phyloP scores from a whole-genome alignment of 768 basidiomycete genomes.

The Fomitopsis serialis region DNA sequence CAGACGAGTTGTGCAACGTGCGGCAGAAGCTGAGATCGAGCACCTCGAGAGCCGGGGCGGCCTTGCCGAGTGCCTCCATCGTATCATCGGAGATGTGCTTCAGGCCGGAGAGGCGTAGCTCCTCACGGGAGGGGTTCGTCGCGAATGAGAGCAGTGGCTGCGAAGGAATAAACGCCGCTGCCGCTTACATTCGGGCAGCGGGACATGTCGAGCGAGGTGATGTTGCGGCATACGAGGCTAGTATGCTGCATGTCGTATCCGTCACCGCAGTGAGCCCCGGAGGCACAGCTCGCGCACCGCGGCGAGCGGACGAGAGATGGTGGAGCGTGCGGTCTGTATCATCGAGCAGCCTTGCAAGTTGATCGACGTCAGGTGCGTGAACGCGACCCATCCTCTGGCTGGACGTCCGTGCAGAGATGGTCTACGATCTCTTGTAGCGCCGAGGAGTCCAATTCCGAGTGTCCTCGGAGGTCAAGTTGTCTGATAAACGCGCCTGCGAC shows the following conservation, averaged over 20 bases:
- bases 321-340: slow-evolving; percentile 67
- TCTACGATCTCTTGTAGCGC: slow-evolving; percentile 49
- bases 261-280: slow-evolving; percentile 62
- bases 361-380: slow-evolving; percentile 66
- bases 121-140: slow-evolving; percentile 45
- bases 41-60: slow-evolving; percentile 68
- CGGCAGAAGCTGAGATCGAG: slow-evolving; percentile 75
- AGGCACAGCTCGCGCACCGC: slow-evolving; percentile 52
- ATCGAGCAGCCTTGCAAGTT: slow-evolving; percentile 69
- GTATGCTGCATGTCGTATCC: slow-evolving; percentile 66
- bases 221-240: slow-evolving; percentile 53
- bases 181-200: slow-evolving; percentile 67
- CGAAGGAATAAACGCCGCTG: slow-evolving; percentile 46
- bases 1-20: slow-evolving; percentile 66
- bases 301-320: slow-evolving; percentile 63
- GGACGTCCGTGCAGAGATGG: slow-evolving; percentile 42
- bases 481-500: slow-evolving; percentile 61
- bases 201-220: slow-evolving; percentile 63
- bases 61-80: slow-evolving; percentile 62
- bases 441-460: slow-evolving; percentile 42
- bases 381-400: slow-evolving; percentile 30
- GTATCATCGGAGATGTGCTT: slow-evolving; percentile 52
- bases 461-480: slow-evolving; percentile 58
- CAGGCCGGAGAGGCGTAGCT: slow-evolving; percentile 65
- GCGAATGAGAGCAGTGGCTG: slow-evolving; percentile 37